These are phyloP conservation scores for Skeletonema menzelii DNA, from an alignment of 108 stramenopile genomes.

Conservation along the genomic window DNA sequence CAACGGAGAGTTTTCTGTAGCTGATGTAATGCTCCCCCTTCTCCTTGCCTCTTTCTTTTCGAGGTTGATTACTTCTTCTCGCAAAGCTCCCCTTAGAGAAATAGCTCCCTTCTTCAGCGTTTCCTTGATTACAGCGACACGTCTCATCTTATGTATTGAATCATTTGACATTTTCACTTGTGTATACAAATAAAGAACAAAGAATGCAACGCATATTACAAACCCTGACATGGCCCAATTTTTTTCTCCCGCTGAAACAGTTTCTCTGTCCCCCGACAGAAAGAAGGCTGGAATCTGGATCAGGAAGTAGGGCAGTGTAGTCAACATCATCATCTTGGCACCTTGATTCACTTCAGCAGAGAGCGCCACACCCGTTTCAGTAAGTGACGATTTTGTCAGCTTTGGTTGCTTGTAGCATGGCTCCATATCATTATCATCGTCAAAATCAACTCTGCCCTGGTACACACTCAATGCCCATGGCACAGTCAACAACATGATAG, in stretches of 20 bases:
- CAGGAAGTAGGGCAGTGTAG: constrained; percentile 86
- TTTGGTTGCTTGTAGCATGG: constrained; percentile 67
- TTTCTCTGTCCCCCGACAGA: constrained; percentile 57
- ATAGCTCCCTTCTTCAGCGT: constrained; percentile 61
- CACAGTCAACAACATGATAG: constrained; percentile 97
- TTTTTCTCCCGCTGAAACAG: constrained; percentile 71
- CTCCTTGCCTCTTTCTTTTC: constrained; percentile 14
- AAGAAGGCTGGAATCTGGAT: constrained; percentile 87
- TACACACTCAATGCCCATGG: constrained; percentile 87
- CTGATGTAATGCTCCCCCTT: not conserved
- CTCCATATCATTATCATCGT: constrained; percentile 17
- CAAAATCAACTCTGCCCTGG: constrained; percentile 92
- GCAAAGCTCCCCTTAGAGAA: constrained; percentile 66
- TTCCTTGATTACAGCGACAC: constrained; percentile 75
- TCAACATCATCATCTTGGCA: constrained; percentile 81
- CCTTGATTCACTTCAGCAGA: constrained; percentile 60
- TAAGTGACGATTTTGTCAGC: constrained; percentile 28
- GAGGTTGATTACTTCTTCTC: constrained; percentile 42
- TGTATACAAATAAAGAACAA: constrained; percentile 69
- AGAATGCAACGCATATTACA: constrained; percentile 64
- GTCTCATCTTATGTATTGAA: constrained; percentile 59
- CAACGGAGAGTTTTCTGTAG: not conserved
- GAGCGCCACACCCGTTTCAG: constrained; percentile 67
- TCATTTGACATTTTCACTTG: constrained; percentile 69
- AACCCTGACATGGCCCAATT: constrained; percentile 77